A percentile compares a stretch with the other conserved stretches of the same genome.
These are phyloP conservation scores for Fusarium duplospermum DNA, from an alignment of 2,329 filamentous ascomycete species.

Conservation along the genomic window DNA sequence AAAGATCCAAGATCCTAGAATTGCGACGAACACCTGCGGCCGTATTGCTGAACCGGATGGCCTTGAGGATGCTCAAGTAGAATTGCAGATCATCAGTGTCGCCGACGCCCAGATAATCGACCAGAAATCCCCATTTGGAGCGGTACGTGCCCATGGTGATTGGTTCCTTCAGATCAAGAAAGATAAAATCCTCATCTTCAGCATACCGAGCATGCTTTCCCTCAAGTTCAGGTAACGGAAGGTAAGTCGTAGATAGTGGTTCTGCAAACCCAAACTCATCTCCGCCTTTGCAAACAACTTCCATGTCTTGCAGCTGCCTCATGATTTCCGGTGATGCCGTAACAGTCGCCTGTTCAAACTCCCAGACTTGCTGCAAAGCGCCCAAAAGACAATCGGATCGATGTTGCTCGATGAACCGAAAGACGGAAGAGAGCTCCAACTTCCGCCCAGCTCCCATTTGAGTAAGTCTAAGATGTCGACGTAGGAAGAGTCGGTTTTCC, in stretches of 20 bases:
- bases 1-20: constrained; percentile 28
- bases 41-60: constrained; percentile 8
- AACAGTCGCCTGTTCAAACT: background rate
- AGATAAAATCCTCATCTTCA: constrained; percentile 26
- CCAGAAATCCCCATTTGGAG: constrained; percentile 34
- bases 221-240: constrained; percentile 33
- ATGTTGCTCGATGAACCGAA: constrained; percentile 22
- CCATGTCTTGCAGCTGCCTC: constrained; percentile 5
- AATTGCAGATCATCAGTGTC: constrained; percentile 32
- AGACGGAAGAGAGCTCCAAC: constrained; percentile 1
- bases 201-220: constrained; percentile 26
- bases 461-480: constrained; percentile 6
- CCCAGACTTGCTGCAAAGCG: constrained; percentile 17
- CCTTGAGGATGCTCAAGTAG: constrained; percentile 26
- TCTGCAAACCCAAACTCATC: background rate
- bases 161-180: constrained; percentile 26
- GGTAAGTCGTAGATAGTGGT: constrained; percentile 11
- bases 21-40: constrained; percentile 7
- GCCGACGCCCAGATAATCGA: constrained; percentile 30
- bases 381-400: constrained; percentile 14
- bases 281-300: constrained; percentile 22
- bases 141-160: constrained; percentile 18
- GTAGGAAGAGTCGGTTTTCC: constrained; percentile 4
- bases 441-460: background rate
- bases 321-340: constrained; percentile 1